Evolutionary conservation across 1,284 basidiomycete species (phyloP).

Genomic region (Dichomitus squalens): DNA sequence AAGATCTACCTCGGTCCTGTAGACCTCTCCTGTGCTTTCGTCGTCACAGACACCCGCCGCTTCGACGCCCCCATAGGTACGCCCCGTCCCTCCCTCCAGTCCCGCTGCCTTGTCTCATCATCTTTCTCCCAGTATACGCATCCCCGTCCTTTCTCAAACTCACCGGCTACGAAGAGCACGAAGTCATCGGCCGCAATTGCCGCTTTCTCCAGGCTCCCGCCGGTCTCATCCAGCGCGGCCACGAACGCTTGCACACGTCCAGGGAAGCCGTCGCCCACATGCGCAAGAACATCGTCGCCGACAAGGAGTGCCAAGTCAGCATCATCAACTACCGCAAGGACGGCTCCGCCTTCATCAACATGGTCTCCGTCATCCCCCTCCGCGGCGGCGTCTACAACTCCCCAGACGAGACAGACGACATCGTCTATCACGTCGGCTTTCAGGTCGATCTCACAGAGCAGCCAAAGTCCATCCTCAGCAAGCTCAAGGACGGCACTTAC

Average conservation of each 20-base stretch:
- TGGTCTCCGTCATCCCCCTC: slow-evolving; percentile 85
- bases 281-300: slow-evolving; percentile 63
- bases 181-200: slow-evolving; percentile 89
- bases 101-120: background rate
- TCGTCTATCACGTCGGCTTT: slow-evolving; percentile 91
- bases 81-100: background rate
- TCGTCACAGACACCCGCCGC: slow-evolving; percentile 82
- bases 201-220: slow-evolving; percentile 84
- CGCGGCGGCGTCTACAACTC: slow-evolving; percentile 58
- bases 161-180: slow-evolving; percentile 81
- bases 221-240: slow-evolving; percentile 65
- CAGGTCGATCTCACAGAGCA: slow-evolving; percentile 89
- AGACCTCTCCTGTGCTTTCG: slow-evolving; percentile 88
- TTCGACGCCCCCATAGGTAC: slow-evolving; percentile 74
- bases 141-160: slow-evolving; percentile 79
- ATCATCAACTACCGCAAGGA: slow-evolving; percentile 90
- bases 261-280: slow-evolving; percentile 72
- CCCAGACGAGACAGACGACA: slow-evolving; percentile 53
- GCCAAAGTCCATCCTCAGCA: slow-evolving; percentile 81
- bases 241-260: slow-evolving; percentile 68
- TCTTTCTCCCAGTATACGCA: slow-evolving; percentile 63
- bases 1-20: slow-evolving; percentile 86
- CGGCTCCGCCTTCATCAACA: slow-evolving; percentile 86
- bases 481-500: slow-evolving; percentile 77
- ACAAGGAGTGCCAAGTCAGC: slow-evolving; percentile 87